Conservation (phyloP, 108 stramenopile genomes). For the Seminavis robusta region DNA sequence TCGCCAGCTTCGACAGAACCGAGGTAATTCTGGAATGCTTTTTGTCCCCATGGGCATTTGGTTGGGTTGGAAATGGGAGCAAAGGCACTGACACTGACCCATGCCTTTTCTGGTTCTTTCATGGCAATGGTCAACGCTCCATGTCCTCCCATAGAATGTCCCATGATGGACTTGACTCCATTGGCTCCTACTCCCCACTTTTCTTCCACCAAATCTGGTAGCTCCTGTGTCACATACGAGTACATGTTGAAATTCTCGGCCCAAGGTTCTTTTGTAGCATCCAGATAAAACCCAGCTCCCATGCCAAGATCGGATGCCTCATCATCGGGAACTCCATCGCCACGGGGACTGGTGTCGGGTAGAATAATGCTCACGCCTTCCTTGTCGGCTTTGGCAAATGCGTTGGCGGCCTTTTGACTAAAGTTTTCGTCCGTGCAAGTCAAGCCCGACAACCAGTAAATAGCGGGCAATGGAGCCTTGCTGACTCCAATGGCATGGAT, state of each 20-base stretch:
- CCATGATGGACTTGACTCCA: constrained; percentile 30
- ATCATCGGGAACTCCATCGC: constrained; percentile 37
- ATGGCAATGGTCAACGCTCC: constrained; percentile 82
- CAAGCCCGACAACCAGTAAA: constrained; percentile 87
- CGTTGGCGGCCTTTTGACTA: constrained; percentile 77
- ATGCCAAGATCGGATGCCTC: constrained; percentile 65
- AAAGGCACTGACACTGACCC: constrained; percentile 69
- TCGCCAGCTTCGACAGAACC: constrained; percentile 53
- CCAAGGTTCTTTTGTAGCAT: constrained; percentile 41
- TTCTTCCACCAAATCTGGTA: constrained; percentile 26
- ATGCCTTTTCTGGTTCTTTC: constrained; percentile 45
- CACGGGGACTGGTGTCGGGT: constrained; percentile 64
- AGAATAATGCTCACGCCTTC: constrained; percentile 76
- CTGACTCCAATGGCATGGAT: constrained; percentile 16
- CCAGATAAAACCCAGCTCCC: constrained; percentile 78
- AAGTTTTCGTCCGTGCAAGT: constrained; percentile 97
- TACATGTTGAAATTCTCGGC: constrained; percentile 59
- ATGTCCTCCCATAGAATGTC: constrained; percentile 86
- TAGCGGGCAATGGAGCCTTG: constrained; percentile 49
- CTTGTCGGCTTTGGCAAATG: constrained; percentile 64
- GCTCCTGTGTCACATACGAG: constrained; percentile 59
- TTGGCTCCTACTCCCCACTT: not conserved
- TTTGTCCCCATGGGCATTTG: constrained; percentile 81
- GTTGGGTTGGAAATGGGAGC: constrained; percentile 85
- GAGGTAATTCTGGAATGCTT: constrained; percentile 81